Base-by-base conservation (phyloP, 2,329 filamentous ascomycete species). In the Nothopassalora personata region DNA sequence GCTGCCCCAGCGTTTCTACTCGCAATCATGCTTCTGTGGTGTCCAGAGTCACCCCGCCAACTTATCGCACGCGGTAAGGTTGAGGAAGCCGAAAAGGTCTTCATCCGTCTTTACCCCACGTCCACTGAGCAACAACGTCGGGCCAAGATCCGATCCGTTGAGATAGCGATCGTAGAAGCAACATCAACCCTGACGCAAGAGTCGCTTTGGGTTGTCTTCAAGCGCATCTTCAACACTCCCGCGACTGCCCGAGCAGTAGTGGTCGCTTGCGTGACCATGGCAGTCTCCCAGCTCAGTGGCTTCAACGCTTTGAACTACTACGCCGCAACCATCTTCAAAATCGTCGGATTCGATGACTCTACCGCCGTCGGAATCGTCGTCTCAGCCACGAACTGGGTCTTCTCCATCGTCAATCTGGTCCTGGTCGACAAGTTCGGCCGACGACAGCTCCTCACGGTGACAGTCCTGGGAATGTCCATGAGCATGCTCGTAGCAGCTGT, bases 251-350 rank as follows among this genome's bases (percentile, higher is more conserved):
- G 79, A 10, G 77, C 78, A 11, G 68, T 80, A 13, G 66, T 80
- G 43, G 70, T 73, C 46, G 79, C 77, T 2, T 81, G 79, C 56
- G 75, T 77, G n/a, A 66, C 81, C n/a, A 81, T 81, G 78, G 79
- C 77, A 18, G 77, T 81, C 46, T 76, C 73, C 13, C 80, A 82
- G 55, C 65, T 80, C n/a, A 71, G 72, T 1, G 77, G 77, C 2
- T 79, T 79, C 69, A 79, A 79, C 61, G 73, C 71, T 5, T 68
- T 79, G 5, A 66, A 63, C 64, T 78, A 79, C 68, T 79, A 78
- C 57, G 73, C 71, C 2, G 68, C 74, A 0, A 78, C 74, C 0
- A 67, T 79, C 2, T 79, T 79, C 60, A 70, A 72, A 1, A 74
- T 81, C 3, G 79, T 81, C 28, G 79, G 79, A 0, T 81, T 82